These are phyloP conservation scores for Irineochytrium annulatum DNA, from an alignment of 192 early-diverging fungal species.

Conservation along the genomic window DNA sequence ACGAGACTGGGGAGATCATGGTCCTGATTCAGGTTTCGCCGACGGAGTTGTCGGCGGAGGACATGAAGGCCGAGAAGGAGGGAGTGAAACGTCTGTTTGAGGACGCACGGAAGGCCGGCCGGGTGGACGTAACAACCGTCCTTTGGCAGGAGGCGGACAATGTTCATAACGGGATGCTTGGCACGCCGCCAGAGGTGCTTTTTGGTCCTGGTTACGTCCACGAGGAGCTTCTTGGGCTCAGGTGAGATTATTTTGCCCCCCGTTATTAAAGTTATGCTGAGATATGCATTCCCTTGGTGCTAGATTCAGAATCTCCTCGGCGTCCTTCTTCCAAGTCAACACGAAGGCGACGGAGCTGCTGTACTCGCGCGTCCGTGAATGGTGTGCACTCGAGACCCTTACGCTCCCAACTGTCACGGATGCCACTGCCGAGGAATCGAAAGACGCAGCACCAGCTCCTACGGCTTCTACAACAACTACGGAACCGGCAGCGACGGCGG, in stretches of 20 bases:
- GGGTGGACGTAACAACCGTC: slow-evolving; percentile 43
- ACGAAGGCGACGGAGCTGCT: slow-evolving; percentile 63
- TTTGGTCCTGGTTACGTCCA: slow-evolving; percentile 54
- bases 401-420: not conserved
- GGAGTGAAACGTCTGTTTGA: slow-evolving; percentile 13
- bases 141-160: slow-evolving; percentile 44
- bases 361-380: slow-evolving; percentile 51
- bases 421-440: slow-evolving; percentile 4
- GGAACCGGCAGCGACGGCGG: slow-evolving; percentile 9
- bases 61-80: slow-evolving; percentile 25
- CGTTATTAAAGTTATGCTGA: not conserved
- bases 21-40: slow-evolving; percentile 61
- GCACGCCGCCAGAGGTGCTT: slow-evolving; percentile 40
- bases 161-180: slow-evolving; percentile 53
- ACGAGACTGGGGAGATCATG: slow-evolving; percentile 58
- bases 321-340: slow-evolving; percentile 79
- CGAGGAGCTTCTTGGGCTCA: slow-evolving; percentile 60
- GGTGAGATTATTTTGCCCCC: slow-evolving; percentile 14
- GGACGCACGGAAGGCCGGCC: slow-evolving; percentile 8
- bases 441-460: slow-evolving; percentile 17
- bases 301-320: slow-evolving; percentile 68
- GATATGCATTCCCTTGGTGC: not conserved
- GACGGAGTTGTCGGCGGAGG: slow-evolving; percentile 30
- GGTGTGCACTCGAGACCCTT: slow-evolving; percentile 37
- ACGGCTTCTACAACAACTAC: no score